These are phyloP conservation scores for Tuber magnatum DNA, from an alignment of 495 filamentous ascomycete species.

Conservation along the genomic window DNA sequence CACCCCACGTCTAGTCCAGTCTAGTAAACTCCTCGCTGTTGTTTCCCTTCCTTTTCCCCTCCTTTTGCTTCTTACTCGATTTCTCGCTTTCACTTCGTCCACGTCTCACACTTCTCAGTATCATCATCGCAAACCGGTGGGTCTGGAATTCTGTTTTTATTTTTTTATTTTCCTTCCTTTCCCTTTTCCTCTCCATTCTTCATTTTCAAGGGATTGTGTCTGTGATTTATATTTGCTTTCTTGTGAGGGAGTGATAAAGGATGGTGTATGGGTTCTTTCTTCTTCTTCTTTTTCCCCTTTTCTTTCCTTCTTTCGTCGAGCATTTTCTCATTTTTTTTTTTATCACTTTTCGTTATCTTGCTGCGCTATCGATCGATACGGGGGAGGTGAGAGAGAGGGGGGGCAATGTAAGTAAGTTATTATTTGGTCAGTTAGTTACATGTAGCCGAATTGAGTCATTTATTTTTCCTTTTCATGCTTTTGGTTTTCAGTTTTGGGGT, in stretches of 20 bases:
- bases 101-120: neutral
- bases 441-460: neutral
- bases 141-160: slow-evolving; percentile 12
- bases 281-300: neutral
- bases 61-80: slow-evolving; percentile 7
- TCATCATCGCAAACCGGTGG: slow-evolving; percentile 4
- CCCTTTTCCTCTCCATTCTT: neutral
- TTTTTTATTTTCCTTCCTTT: neutral
- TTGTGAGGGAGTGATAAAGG: slow-evolving; percentile 18
- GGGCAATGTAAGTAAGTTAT: neutral
- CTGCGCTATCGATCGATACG: neutral
- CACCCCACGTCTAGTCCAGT: neutral
- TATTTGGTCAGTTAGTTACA: neutral
- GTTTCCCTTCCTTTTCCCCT: slow-evolving; percentile 8
- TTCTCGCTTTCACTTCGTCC: slow-evolving; percentile 2
- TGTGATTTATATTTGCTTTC: slow-evolving; percentile 14
- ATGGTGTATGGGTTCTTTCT: slow-evolving; percentile 2
- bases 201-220: slow-evolving; percentile 1
- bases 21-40: neutral
- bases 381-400: neutral
- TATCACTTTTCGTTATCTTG: neutral
- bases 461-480: neutral
- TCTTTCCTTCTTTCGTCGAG: neutral
- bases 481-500: neutral
- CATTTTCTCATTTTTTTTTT: slow-evolving; percentile 4